Conservation (phyloP, 805 yeast genomes). For the Sugiyamaella floridensis region DNA sequence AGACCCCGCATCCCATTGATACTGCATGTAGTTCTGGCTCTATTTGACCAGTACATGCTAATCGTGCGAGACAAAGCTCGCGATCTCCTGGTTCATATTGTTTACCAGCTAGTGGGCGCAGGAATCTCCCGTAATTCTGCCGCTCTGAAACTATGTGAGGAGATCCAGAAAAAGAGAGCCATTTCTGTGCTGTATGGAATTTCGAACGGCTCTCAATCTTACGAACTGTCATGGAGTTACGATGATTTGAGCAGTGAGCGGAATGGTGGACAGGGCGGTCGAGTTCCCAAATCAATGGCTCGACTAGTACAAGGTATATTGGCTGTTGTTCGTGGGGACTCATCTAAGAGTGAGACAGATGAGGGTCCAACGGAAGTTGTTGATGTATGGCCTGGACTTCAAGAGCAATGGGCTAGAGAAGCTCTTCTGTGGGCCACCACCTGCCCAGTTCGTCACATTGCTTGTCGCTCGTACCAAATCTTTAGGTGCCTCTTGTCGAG, state of each 20-base stretch:
- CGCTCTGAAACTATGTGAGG: constrained; percentile 49
- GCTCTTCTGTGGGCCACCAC: constrained; percentile 94
- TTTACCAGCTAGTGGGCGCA: constrained; percentile 52
- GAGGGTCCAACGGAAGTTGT: constrained; percentile 14
- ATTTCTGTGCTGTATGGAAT: neutral
- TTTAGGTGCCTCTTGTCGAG: constrained; percentile 78
- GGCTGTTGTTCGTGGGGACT: constrained; percentile 41
- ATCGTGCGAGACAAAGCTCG: constrained; percentile 81
- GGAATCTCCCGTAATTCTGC: constrained; percentile 37
- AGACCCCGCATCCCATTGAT: constrained; percentile 59
- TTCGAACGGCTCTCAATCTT: neutral
- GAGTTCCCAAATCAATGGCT: constrained; percentile 85
- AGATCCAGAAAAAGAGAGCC: constrained; percentile 29
- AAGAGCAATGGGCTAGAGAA: constrained; percentile 75
- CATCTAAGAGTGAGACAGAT: neutral
- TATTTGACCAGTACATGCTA: constrained; percentile 80
- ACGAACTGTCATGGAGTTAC: constrained; percentile 59
- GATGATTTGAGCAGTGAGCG: constrained; percentile 75
- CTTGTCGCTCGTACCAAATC: constrained; percentile 91
- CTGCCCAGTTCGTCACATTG: constrained; percentile 94
- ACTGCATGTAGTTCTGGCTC: constrained; percentile 69
- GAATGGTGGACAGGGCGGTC: constrained; percentile 46
- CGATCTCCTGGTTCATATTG: constrained; percentile 62
- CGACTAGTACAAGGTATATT: constrained; percentile 56
- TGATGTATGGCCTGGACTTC: constrained; percentile 39